phyloP scores from a whole-genome alignment of 768 basidiomycete species.

The Saitozyma podzolica region DNA sequence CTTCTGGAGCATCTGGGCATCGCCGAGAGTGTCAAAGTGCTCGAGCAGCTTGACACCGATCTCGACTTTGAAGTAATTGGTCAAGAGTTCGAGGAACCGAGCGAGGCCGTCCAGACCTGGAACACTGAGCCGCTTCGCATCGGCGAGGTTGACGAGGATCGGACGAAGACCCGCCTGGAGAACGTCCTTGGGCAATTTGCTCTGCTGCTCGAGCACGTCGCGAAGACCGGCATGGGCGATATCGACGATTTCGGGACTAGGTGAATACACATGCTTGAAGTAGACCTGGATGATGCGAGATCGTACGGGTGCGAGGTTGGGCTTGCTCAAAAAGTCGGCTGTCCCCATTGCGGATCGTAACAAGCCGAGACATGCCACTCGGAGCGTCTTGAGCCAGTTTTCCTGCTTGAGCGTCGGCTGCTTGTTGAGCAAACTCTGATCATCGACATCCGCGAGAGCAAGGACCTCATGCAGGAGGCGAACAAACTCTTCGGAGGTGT shows the following conservation, averaged over 20 bases:
- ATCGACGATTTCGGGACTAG: slow-evolving; percentile 85
- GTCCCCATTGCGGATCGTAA: slow-evolving; percentile 91
- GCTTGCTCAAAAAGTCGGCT: slow-evolving; percentile 83
- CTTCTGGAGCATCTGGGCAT: slow-evolving; percentile 76
- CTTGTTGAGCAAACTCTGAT: slow-evolving; percentile 74
- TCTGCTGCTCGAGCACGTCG: slow-evolving; percentile 84
- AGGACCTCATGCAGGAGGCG: slow-evolving; percentile 90
- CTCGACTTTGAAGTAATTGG: slow-evolving; percentile 99
- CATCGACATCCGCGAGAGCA: slow-evolving; percentile 93
- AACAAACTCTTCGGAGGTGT: slow-evolving; percentile 86
- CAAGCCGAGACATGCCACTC: slow-evolving; percentile 89
- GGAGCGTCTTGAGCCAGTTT: slow-evolving; percentile 79
- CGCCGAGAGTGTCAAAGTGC: slow-evolving; percentile 89
- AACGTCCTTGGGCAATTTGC: slow-evolving; percentile 88
- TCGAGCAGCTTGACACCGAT: slow-evolving; percentile 96
- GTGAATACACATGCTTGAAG: slow-evolving; percentile 96
- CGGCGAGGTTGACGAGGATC: slow-evolving; percentile 95
- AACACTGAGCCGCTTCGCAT: slow-evolving; percentile 89
- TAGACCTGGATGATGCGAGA: slow-evolving; percentile 92
- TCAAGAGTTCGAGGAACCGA: slow-evolving; percentile 85
- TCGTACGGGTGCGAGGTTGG: slow-evolving; percentile 64
- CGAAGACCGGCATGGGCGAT: slow-evolving; percentile 91
- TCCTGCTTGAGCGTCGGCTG: slow-evolving; percentile 72
- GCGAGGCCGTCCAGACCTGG: slow-evolving; percentile 87
- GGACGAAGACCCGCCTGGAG: slow-evolving; percentile 93